Conservation (phyloP, 2,329 filamentous ascomycete species). For the Ophiostoma sp. region DNA sequence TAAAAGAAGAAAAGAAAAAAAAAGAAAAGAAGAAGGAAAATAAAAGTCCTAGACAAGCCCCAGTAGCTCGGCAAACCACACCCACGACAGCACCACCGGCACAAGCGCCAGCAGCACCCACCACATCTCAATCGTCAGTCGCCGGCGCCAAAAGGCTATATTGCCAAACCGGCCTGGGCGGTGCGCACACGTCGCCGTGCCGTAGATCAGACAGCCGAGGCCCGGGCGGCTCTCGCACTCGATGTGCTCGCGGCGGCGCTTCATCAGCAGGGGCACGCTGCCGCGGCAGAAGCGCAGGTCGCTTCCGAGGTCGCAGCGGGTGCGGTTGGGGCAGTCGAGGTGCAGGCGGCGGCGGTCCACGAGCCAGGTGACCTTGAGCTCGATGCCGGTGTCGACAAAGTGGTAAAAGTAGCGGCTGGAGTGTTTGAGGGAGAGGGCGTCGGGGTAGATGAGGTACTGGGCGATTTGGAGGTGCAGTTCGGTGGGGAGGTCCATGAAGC, state of each 20-base stretch:
- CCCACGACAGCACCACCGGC: conserved; percentile 39
- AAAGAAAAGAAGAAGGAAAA: conserved; percentile 1
- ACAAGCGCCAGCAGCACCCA: conserved; percentile 44
- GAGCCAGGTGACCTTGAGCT: conserved; percentile 64
- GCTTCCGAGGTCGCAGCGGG: conserved; percentile 53
- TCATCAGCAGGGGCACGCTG: conserved; percentile 54
- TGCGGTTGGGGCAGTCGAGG: conserved; percentile 59
- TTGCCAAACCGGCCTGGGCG: conserved; percentile 32
- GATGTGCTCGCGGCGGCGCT: conserved; percentile 53
- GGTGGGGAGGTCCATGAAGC: conserved; percentile 48
- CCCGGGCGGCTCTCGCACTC: conserved; percentile 56
- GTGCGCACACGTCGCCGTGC: conserved; percentile 45
- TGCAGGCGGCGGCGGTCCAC: conserved; percentile 58
- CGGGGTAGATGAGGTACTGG: conserved; percentile 59
- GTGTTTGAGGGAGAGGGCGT: conserved; percentile 66
- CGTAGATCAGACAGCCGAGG: conserved; percentile 52
- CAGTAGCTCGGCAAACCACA: conserved; percentile 33
- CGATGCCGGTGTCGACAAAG: conserved; percentile 60
- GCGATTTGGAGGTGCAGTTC: conserved; percentile 64
- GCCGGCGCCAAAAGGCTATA: conserved; percentile 41
- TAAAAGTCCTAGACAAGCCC: not conserved
- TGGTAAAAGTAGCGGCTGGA: conserved; percentile 58
- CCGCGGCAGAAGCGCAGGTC: conserved; percentile 57
- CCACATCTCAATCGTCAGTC: conserved; percentile 45
- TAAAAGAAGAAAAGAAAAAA: not conserved